Percentiles rank a stretch among this genome's conserved stretches.
Evolutionary conservation across 768 basidiomycete genomes (phyloP).

Genomic region (Phlebiopsis flavidoalba): DNA sequence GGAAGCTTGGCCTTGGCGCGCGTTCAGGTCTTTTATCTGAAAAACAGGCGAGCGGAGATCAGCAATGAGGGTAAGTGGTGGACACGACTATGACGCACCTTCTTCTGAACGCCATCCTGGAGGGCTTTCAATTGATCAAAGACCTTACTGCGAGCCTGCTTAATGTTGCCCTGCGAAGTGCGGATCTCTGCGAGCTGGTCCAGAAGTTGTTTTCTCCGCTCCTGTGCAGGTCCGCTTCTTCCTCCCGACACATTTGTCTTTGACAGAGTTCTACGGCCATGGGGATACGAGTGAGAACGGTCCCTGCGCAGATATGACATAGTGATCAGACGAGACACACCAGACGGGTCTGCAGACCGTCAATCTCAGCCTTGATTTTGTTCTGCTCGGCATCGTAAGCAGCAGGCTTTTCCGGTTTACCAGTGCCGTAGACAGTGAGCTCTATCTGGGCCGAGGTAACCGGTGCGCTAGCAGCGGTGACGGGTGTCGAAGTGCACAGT

Average conservation of each 20-base stretch:
- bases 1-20: conserved; percentile 70
- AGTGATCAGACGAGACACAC: conserved; percentile 42
- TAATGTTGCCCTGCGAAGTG: conserved; percentile 71
- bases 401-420: conserved; percentile 75
- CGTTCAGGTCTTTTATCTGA: conserved; percentile 84
- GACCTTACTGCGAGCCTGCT: conserved; percentile 63
- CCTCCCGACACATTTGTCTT: conserved; percentile 70
- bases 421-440: conserved; percentile 28
- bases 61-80: not conserved
- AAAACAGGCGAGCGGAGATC: not conserved
- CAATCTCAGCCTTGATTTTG: conserved; percentile 77
- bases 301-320: not conserved
- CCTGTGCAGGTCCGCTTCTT: conserved; percentile 60
- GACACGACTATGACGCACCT: conserved; percentile 40
- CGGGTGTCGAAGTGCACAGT: conserved; percentile 32
- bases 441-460: conserved; percentile 16
- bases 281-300: not conserved
- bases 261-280: conserved; percentile 52
- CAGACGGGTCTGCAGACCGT: conserved; percentile 70
- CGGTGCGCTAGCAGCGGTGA: conserved; percentile 25
- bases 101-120: conserved; percentile 77
- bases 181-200: conserved; percentile 80
- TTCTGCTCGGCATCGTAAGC: conserved; percentile 84
- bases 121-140: conserved; percentile 74
- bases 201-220: conserved; percentile 66